Base-by-base conservation (phyloP, 2,329 filamentous ascomycete species). In the Monosporascus sp. region DNA sequence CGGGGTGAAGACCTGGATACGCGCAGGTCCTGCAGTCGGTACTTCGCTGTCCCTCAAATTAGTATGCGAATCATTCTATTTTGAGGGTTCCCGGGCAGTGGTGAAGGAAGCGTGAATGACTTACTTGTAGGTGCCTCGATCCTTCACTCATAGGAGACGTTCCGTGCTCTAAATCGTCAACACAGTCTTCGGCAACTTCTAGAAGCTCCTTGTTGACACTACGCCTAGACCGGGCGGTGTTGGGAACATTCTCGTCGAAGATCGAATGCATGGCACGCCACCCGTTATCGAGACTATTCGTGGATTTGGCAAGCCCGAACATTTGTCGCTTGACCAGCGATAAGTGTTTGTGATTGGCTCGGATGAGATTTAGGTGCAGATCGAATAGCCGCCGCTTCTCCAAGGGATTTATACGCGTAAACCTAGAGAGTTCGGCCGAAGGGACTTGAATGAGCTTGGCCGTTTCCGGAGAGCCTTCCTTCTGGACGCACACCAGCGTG, bases 1-100 rank as follows among this genome's bases (percentile, higher is more conserved):
- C 63, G 11, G 63, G 63, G 1, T 54, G 48, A 5, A 65, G 52
- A 19, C 43, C 58, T 1, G 56, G 24, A 20, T 57, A 60, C 49
- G 7, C 54, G 35, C 64, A 65, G 19, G 11, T 3, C 22, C 24
- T 26, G 43, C 24, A 46, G 17, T 17, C 26, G 14, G 11, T n/a
- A 31, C 22, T 46, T 17, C 3, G 43, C 43, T 46, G 31, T 35
- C 4, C 3, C 31, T 35, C 31, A 35, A 35, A 35, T 35, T 35
- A 35, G 31, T 5, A 35, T 14, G 31, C 31, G 9, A 35, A 35
- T 35, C 31, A 35, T 35, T 35, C 11, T 35, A 7, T 31, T 11
- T 17, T 46, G n/a, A 31, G 43, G 17, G 24, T n/a, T 20, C 17
- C 38, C 38, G 14, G 22, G 17, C 7, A 14, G 24, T 1, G 11